Evolutionary conservation across 257 asterid genomes (phyloP).

Genomic region (Parsonsia alboflavescens): DNA sequence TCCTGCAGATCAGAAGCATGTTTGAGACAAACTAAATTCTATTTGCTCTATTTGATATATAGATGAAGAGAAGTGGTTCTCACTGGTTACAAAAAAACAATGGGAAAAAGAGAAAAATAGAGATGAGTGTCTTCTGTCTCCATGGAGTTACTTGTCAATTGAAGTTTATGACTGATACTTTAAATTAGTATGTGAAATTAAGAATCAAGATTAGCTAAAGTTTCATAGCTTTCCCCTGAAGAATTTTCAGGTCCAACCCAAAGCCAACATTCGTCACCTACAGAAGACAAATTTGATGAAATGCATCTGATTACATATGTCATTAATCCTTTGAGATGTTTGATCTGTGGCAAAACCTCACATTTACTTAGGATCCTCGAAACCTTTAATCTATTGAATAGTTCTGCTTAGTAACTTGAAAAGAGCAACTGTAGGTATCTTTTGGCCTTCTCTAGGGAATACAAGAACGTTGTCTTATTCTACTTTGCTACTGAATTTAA

Average conservation of each 20-base stretch:
- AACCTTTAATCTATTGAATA: background rate
- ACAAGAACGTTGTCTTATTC: background rate
- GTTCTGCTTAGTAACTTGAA: background rate
- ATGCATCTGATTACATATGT: background rate
- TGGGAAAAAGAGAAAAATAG: background rate
- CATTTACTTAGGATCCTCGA: background rate
- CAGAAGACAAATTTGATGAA: background rate
- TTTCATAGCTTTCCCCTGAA: background rate
- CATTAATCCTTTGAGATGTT: background rate
- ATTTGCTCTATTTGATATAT: background rate
- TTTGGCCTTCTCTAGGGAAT: background rate
- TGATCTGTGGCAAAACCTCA: background rate
- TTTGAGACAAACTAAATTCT: background rate
- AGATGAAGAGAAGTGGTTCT: background rate
- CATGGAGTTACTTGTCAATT: background rate
- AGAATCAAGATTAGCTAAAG: background rate
- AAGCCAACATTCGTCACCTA: background rate
- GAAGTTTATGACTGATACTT: background rate
- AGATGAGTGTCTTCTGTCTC: background rate
- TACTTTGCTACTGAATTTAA: background rate
- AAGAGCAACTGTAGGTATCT: background rate
- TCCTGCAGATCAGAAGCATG: background rate
- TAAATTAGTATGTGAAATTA: background rate
- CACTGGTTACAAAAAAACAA: background rate
- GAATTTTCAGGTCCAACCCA: background rate